Evolutionary conservation across 108 stramenopile genomes (phyloP).

Genomic region (Pseudonitzschia pungens): DNA sequence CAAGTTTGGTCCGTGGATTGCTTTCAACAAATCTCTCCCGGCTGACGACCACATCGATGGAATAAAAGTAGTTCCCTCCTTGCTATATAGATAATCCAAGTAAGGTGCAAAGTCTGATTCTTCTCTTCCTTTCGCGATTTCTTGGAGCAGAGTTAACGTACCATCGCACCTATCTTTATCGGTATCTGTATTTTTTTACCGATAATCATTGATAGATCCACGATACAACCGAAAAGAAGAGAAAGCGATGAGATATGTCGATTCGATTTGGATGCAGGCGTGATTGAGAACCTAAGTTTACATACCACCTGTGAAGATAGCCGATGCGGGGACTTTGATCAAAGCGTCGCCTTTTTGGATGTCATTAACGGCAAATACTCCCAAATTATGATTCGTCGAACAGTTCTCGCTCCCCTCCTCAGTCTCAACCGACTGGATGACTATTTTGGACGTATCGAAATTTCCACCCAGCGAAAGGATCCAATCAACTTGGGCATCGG

Average conservation of each 20-base stretch:
- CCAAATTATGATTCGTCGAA: not conserved
- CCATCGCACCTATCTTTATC: constrained; percentile 31
- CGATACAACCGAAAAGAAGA: not conserved
- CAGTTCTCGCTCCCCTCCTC: not conserved
- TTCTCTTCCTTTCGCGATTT: constrained; percentile 14
- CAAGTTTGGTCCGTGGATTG: constrained; percentile 10
- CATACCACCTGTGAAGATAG: constrained; percentile 8
- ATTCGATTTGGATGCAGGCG: not conserved
- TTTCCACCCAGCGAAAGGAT: constrained; percentile 40
- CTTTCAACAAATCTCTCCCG: not conserved
- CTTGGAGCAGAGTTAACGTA: constrained; percentile 30
- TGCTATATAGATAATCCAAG: constrained; percentile 39
- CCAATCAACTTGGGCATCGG: constrained; percentile 44
- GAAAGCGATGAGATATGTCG: not conserved
- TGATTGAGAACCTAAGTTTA: not conserved
- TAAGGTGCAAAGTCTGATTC: constrained; percentile 46
- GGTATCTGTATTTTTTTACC: not conserved
- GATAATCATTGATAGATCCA: not conserved
- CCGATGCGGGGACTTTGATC: constrained; percentile 27
- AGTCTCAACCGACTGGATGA: not conserved
- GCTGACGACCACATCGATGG: constrained; percentile 28
- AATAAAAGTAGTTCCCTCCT: constrained; percentile 11
- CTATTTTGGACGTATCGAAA: not conserved
- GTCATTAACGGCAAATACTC: constrained; percentile 43
- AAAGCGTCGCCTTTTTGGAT: constrained; percentile 34